A percentile compares a stretch with the other conserved stretches of the same genome.
These are phyloP conservation scores for Ustilago shanxiensis DNA, from an alignment of 1,284 basidiomycete genomes.

Conservation along the genomic window DNA sequence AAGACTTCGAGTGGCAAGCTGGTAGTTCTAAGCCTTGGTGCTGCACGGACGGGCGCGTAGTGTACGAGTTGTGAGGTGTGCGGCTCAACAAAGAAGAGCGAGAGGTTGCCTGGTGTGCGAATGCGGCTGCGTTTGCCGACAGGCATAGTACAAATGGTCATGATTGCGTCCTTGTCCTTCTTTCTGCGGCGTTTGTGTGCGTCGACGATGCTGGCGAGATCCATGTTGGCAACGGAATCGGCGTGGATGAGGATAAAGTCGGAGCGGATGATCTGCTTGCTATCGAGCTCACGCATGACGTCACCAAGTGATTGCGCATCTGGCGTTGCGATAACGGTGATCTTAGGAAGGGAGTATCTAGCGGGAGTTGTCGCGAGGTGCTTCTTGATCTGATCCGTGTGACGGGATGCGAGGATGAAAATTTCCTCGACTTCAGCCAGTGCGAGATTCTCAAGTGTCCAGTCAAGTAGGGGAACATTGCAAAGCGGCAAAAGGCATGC, in stretches of 20 bases:
- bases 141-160: constrained; percentile 76
- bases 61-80: constrained; percentile 69
- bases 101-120: constrained; percentile 56
- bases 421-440: constrained; percentile 94
- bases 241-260: constrained; percentile 86
- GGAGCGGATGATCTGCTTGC: constrained; percentile 83
- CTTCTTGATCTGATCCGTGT: constrained; percentile 67
- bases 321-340: constrained; percentile 86
- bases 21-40: constrained; percentile 53
- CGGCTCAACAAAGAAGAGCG: constrained; percentile 59
- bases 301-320: constrained; percentile 93
- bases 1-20: constrained; percentile 66
- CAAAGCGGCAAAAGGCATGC: constrained; percentile 89
- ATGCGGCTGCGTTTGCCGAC: constrained; percentile 39
- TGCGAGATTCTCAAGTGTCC: constrained; percentile 94
- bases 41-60: constrained; percentile 67
- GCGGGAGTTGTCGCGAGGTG: constrained; percentile 75
- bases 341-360: constrained; percentile 65
- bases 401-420: constrained; percentile 83
- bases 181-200: constrained; percentile 89
- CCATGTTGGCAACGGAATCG: constrained; percentile 92
- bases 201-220: constrained; percentile 87
- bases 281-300: constrained; percentile 95
- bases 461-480: constrained; percentile 90
- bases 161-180: constrained; percentile 90